These are phyloP conservation scores for Rutstroemia sp. DNA, from an alignment of 2,329 filamentous ascomycete species.

Conservation along the genomic window DNA sequence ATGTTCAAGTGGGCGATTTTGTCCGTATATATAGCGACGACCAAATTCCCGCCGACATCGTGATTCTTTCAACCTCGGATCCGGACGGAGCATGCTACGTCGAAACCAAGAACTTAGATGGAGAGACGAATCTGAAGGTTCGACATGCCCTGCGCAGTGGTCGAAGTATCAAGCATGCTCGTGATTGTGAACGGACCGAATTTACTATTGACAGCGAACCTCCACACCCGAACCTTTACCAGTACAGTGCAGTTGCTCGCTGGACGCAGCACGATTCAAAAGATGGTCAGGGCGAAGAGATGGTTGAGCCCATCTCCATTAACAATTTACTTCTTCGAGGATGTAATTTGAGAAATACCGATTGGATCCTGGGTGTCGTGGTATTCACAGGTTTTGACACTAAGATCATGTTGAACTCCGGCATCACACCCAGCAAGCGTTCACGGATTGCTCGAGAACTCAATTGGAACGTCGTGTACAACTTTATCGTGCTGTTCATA, in stretches of 20 bases:
- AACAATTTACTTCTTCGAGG: slow-evolving; percentile 93
- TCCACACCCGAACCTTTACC: slow-evolving; percentile 89
- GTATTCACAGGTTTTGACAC: slow-evolving; percentile 93
- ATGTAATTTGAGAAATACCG: slow-evolving; percentile 88
- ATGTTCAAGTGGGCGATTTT: slow-evolving; percentile 89
- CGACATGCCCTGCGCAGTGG: slow-evolving; percentile 85
- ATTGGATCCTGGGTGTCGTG: slow-evolving; percentile 90
- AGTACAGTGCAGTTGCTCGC: slow-evolving; percentile 82
- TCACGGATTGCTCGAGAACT: slow-evolving; percentile 85
- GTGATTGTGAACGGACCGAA: slow-evolving; percentile 83
- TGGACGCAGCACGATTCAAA: slow-evolving; percentile 71
- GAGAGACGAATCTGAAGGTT: slow-evolving; percentile 95
- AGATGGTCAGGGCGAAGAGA: slow-evolving; percentile 58
- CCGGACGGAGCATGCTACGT: slow-evolving; percentile 93
- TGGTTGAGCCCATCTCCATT: slow-evolving; percentile 89
- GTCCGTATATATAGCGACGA: slow-evolving; percentile 95
- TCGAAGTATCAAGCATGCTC: slow-evolving; percentile 74
- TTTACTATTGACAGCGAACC: slow-evolving; percentile 87
- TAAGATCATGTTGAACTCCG: slow-evolving; percentile 99
- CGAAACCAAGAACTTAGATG: slow-evolving; percentile 96
- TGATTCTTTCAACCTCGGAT: slow-evolving; percentile 89
- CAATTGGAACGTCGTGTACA: slow-evolving; percentile 96
- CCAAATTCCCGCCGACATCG: slow-evolving; percentile 86
- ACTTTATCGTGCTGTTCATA: slow-evolving; percentile 79
- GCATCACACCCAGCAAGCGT: slow-evolving; percentile 89